These are phyloP conservation scores for Yamadazyma sp. DNA, from an alignment of 1,139 yeast species.

Conservation along the genomic window DNA sequence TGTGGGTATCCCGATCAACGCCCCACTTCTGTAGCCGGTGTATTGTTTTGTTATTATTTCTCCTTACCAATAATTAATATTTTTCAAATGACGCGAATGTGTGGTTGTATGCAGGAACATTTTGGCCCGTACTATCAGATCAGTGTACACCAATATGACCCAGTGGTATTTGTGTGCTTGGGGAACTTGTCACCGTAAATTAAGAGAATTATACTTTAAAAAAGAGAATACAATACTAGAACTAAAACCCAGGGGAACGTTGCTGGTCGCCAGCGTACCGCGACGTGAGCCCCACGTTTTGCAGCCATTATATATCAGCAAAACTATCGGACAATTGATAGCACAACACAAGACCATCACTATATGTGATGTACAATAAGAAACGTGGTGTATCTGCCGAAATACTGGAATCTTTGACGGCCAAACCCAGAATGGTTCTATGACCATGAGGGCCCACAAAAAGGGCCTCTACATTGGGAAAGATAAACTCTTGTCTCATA, in stretches of 20 bases:
- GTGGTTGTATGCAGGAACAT: background rate
- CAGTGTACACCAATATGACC: background rate
- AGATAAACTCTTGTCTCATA: slow-evolving; percentile 60
- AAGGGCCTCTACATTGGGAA: slow-evolving; percentile 41
- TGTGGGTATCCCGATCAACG: background rate
- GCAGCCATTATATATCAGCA: background rate
- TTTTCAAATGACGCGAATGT: slow-evolving; percentile 3
- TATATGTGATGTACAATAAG: slow-evolving; percentile 29
- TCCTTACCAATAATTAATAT: background rate
- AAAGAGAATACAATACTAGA: too few species aligned
- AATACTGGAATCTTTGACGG: slow-evolving; percentile 22
- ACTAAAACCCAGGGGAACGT: too few species aligned
- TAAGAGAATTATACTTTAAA: too few species aligned
- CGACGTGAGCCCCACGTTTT: too few species aligned
- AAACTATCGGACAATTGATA: slow-evolving; percentile 20
- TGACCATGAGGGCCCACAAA: slow-evolving; percentile 28
- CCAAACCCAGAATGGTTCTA: slow-evolving; percentile 34
- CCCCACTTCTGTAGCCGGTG: background rate
- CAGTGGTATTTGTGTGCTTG: background rate
- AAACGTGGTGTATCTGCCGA: slow-evolving; percentile 19
- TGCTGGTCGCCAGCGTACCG: too few species aligned
- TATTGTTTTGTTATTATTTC: slow-evolving; percentile 3
- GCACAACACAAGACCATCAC: slow-evolving; percentile 33
- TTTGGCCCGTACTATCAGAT: too few species aligned
- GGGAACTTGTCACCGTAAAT: background rate